Evolutionary conservation across 2,329 filamentous ascomycete genomes (phyloP).

Genomic region (Nectriaceae sp.): DNA sequence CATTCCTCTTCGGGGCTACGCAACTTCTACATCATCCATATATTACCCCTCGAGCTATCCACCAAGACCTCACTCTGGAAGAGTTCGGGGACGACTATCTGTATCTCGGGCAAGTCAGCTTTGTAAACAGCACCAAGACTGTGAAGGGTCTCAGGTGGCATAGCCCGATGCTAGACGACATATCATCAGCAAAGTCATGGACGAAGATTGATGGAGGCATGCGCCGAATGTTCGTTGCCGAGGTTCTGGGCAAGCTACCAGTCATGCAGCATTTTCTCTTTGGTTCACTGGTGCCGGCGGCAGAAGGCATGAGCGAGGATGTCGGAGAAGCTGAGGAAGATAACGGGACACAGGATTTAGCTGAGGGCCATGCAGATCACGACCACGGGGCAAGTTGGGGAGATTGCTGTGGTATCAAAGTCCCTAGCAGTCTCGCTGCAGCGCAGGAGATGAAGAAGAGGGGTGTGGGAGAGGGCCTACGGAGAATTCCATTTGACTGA

Average conservation of each 20-base stretch:
- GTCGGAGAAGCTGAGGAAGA: slow-evolving; percentile 48
- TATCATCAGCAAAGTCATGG: slow-evolving; percentile 88
- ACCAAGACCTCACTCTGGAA: slow-evolving; percentile 84
- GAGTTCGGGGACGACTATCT: slow-evolving; percentile 82
- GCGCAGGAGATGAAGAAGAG: slow-evolving; percentile 85
- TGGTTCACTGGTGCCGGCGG: slow-evolving; percentile 79
- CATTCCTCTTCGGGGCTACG: slow-evolving; percentile 91
- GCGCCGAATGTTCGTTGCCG: slow-evolving; percentile 93
- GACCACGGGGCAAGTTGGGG: slow-evolving; percentile 75
- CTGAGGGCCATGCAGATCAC: slow-evolving; percentile 63
- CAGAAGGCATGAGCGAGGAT: slow-evolving; percentile 76
- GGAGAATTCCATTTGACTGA: slow-evolving; percentile 82
- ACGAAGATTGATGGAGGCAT: slow-evolving; percentile 91
- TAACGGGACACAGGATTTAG: slow-evolving; percentile 59
- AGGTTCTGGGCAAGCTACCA: slow-evolving; percentile 89
- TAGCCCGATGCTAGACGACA: slow-evolving; percentile 97
- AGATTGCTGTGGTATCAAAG: slow-evolving; percentile 97
- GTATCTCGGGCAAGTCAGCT: slow-evolving; percentile 89
- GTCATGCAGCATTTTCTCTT: slow-evolving; percentile 99
- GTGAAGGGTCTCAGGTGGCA: slow-evolving; percentile 96
- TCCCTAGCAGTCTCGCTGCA: slow-evolving; percentile 90
- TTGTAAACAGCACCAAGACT: slow-evolving; percentile 95
- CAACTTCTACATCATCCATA: slow-evolving; percentile 85
- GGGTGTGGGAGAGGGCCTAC: slow-evolving; percentile 59
- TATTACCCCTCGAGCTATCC: slow-evolving; percentile 78